Evolutionary conservation across 176 grass and related monocot genomes (phyloP), one percentile per base, ranked within the genome.

Genomic region (Oryza punctata): DNA sequence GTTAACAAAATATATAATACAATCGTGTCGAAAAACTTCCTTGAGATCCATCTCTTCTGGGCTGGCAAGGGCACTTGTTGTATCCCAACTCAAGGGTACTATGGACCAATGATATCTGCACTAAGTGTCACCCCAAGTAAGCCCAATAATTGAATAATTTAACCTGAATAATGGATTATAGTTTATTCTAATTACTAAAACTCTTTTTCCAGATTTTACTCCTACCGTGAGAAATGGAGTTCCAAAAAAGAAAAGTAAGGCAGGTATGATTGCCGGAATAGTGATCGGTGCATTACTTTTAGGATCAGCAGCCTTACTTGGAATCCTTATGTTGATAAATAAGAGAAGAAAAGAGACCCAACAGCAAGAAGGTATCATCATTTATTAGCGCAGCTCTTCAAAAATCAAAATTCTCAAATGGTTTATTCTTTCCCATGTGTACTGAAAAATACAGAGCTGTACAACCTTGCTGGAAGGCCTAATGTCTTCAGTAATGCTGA

Each of bases 41-140:
- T 94, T 16, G 92, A 97, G 83, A 87, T 97, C 63, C 95, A 97
- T 93, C 86, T 97, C 28, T 97, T 97, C 72, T 97, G 95, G 95
- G 86, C 95, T 84, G 95, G 90, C 30, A 97, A 94, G 79, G 95
- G 95, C 16, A 97, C 92, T 86, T 94, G 92, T 77, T 98, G 90
- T 43, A 68, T 90, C 73, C 92, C 92, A 43, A 82, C 38, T 13
- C 87, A 91, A 88, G 92, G 92, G 15, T 93, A 90, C 78, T 95
- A 93, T 23, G 95, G 95, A 12, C 81, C 90, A 44, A 82, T 83
- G 63, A 84, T 97, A 60, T 93, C 95, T 32, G 95, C 92, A 49
- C 81, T 98, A 14, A 98, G 92, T 33, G 87, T 89, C 13, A 82
- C 88, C 66, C 95, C 95, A 86, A 83, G 88, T 90, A 86, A 11